phyloP scores from a whole-genome alignment of 441 rosid genomes.

The Populus hybrid region DNA sequence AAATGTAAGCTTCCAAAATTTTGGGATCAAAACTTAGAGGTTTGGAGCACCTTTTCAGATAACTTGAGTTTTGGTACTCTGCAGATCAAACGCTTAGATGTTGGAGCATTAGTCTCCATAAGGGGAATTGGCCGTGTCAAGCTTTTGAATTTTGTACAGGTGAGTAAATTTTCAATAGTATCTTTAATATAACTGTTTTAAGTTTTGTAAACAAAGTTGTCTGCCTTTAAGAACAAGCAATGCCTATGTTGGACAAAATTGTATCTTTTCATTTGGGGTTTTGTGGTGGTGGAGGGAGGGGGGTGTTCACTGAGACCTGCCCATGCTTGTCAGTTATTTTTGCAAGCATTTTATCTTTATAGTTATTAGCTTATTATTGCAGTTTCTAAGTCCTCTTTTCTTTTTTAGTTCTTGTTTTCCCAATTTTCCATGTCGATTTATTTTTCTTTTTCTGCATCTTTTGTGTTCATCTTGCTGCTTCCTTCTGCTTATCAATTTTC shows the following conservation, averaged over 20 bases:
- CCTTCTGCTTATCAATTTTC: neutral
- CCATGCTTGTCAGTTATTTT: neutral
- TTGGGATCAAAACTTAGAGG: neutral
- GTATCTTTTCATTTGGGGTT: no score
- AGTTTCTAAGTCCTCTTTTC: neutral
- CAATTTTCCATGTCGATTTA: neutral
- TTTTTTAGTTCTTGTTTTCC: neutral
- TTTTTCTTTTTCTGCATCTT: neutral
- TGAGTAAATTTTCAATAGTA: conserved; percentile 15
- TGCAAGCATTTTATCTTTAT: neutral
- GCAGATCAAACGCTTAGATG: conserved; percentile 63
- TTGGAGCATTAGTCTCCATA: conserved; percentile 68
- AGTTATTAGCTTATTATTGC: neutral
- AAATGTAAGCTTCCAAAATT: conserved; percentile 45
- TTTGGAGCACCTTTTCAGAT: neutral
- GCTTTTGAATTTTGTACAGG: conserved; percentile 54
- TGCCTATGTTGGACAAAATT: neutral
- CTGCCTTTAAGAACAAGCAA: neutral
- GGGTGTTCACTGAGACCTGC: neutral
- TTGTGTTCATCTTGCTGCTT: neutral
- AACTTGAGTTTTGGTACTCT: conserved; percentile 14
- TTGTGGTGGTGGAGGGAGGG: no score
- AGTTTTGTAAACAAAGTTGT: neutral
- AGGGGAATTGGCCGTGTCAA: conserved; percentile 71
- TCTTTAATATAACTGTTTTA: neutral